A percentile compares a stretch with the other conserved stretches of the same genome.
Evolutionary conservation across 495 filamentous ascomycete genomes (phyloP).

Genomic region (Lophiotrema nucula): DNA sequence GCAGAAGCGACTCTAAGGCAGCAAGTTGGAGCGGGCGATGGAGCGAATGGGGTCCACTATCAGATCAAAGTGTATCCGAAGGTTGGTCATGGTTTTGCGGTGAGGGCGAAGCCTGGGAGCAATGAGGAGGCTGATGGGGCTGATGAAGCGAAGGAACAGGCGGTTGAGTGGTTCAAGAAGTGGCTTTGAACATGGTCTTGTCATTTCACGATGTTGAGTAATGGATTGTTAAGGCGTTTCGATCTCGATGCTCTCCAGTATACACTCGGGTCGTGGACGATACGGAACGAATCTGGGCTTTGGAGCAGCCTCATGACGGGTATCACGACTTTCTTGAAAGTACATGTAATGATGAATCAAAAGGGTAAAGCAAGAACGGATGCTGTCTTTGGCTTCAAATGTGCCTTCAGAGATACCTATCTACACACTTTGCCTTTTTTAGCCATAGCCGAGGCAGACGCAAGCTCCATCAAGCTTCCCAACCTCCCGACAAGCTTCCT

Average conservation of each 20-base stretch:
- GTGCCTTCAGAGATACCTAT: no score
- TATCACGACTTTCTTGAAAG: no score
- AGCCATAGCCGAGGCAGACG: no score
- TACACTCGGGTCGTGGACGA: background rate
- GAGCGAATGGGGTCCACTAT: constrained; percentile 17
- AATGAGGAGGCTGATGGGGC: constrained; percentile 9
- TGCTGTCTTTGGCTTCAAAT: no score
- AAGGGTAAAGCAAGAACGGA: no score
- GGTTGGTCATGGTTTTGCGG: constrained; percentile 21
- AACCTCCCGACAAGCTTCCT: background rate
- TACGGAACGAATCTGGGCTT: no score
- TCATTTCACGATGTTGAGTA: background rate
- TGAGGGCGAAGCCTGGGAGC: constrained; percentile 14
- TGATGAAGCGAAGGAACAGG: constrained; percentile 25
- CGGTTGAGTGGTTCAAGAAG: constrained; percentile 27
- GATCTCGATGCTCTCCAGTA: background rate
- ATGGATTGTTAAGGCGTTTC: background rate
- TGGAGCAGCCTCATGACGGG: no score
- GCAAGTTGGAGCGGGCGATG: constrained; percentile 11
- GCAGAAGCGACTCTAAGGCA: constrained; percentile 20
- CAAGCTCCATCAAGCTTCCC: background rate
- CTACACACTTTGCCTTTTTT: no score
- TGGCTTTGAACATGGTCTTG: constrained; percentile 9
- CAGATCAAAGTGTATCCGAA: constrained; percentile 20
- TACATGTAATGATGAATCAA: no score